Percentiles rank a stretch among this genome's conserved stretches.
Evolutionary conservation across 2,329 filamentous ascomycete genomes (phyloP).

Genomic region (Colletotrichum phormii): DNA sequence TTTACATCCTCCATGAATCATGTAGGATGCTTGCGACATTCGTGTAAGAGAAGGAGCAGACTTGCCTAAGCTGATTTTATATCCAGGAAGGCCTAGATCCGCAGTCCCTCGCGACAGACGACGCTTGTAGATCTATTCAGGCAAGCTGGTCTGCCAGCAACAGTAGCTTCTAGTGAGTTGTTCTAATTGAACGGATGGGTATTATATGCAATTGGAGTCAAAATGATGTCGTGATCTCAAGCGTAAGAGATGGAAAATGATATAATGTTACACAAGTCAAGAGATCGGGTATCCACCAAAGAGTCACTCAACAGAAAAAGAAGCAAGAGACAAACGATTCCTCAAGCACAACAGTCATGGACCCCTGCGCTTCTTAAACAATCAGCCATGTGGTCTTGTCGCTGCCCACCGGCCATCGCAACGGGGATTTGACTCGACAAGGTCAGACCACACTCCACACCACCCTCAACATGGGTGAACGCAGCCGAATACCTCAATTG

Average conservation of each 20-base stretch:
- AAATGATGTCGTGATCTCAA: background rate
- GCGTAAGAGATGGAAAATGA: background rate
- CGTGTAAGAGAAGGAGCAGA: background rate
- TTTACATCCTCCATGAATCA: background rate
- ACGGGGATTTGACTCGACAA: background rate
- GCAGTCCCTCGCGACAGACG: background rate
- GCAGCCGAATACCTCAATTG: background rate
- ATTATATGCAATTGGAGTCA: background rate
- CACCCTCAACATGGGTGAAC: background rate
- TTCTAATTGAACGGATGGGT: background rate
- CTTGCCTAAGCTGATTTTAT: background rate
- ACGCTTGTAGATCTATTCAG: background rate
- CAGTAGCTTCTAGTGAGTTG: background rate
- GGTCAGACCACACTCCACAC: constrained; percentile 18
- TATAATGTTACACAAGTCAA: background rate
- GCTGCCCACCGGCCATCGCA: background rate
- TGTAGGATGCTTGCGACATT: background rate
- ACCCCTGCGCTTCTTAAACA: background rate
- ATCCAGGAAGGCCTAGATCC: background rate
- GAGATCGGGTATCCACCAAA: background rate
- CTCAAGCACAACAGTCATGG: background rate
- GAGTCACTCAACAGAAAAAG: background rate
- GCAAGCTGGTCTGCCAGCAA: background rate
- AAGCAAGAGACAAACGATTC: background rate
- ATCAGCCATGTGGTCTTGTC: background rate